Evolutionary conservation across 371 early-diverging fungal genomes (phyloP), one percentile per base, ranked within the genome.

Genomic region (Enterospora canceri): DNA sequence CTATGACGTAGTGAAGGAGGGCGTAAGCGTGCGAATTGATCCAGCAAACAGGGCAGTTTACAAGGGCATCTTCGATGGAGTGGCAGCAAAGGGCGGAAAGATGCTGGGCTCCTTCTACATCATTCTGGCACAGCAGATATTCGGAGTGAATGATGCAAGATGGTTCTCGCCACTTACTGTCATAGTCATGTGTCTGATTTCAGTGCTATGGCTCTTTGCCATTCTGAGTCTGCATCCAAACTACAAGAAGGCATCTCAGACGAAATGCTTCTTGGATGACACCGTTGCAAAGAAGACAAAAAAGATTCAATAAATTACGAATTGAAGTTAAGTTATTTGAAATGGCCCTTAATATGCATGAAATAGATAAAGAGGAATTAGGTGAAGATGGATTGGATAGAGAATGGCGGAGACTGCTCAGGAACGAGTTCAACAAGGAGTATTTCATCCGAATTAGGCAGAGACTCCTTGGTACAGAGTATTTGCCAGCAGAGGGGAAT

Each of bases 1-100:
- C 2, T 77, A 74, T 72, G 80, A 80, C 65, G 67, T 77, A 19
- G 60, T 67, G 19, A 80, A 80, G 59, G 80, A 80, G 62, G 62
- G 67, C n/a, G 47, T 80, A 4, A 64, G 71, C 32, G 71, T 74
- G 70, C 73, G 67, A 55, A 72, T 80, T 15, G 66, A 67, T 53
- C 58, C 57, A 19, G 51, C 63, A 35, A 68, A 76, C 59, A 64
- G 76, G 48, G 63, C 73, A 12, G 28, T 65, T 30, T 73, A 61
- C 56, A 77, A 78, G 59, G 72, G 76, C 31, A 55, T 80, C 1
- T 77, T 70, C 61, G 80, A 80, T 68, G 80, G 80, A 50, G 59
- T 78, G 1, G 73, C 68, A 58, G 68, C 72, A 19, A 80, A 78
- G 69, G 50, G 77, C 12, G 80, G 80, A 5, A 80, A 80, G 54